Evolutionary conservation across 75 land plant genomes (phyloP).

Genomic region (Gnetum montanum): DNA sequence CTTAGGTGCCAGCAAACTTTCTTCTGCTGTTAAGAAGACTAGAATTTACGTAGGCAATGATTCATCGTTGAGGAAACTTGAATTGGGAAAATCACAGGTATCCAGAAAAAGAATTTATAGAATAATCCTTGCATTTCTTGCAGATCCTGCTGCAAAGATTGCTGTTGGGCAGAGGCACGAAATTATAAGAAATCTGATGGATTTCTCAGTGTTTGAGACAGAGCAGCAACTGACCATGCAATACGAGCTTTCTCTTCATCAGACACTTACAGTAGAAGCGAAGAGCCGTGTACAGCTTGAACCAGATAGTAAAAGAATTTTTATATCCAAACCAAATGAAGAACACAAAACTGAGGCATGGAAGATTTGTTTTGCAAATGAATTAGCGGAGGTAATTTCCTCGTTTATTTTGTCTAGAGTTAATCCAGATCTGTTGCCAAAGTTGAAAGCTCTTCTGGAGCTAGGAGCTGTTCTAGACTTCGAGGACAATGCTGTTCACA

Average conservation of each 20-base stretch:
- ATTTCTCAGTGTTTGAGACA: conserved; percentile 10
- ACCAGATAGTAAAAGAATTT: conserved; percentile 13
- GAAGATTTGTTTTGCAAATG: conserved; percentile 19
- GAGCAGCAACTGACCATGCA: conserved; percentile 11
- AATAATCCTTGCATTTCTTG: conserved; percentile 30
- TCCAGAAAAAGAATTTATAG: neutral
- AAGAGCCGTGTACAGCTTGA: conserved; percentile 28
- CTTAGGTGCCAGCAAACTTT: conserved; percentile 32
- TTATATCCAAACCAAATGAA: conserved; percentile 5
- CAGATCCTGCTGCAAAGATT: conserved; percentile 13
- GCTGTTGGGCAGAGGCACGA: conserved; percentile 17
- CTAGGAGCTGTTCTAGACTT: conserved; percentile 24
- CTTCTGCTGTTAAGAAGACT: conserved; percentile 18
- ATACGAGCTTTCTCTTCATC: no score
- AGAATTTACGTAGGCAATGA: neutral
- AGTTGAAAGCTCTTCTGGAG: conserved; percentile 31
- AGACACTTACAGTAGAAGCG: conserved; percentile 14
- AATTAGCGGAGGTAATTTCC: conserved; percentile 25
- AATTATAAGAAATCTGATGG: conserved; percentile 10
- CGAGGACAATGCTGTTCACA: conserved; percentile 18
- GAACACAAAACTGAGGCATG: no score
- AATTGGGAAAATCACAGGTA: neutral
- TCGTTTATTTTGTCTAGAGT: conserved; percentile 30
- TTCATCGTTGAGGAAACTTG: neutral
- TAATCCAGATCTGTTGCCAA: conserved; percentile 12